A percentile compares a stretch with the other conserved stretches of the same genome.
phyloP scores from a whole-genome alignment of 2,329 filamentous ascomycete species.

The Fusarium sp. region DNA sequence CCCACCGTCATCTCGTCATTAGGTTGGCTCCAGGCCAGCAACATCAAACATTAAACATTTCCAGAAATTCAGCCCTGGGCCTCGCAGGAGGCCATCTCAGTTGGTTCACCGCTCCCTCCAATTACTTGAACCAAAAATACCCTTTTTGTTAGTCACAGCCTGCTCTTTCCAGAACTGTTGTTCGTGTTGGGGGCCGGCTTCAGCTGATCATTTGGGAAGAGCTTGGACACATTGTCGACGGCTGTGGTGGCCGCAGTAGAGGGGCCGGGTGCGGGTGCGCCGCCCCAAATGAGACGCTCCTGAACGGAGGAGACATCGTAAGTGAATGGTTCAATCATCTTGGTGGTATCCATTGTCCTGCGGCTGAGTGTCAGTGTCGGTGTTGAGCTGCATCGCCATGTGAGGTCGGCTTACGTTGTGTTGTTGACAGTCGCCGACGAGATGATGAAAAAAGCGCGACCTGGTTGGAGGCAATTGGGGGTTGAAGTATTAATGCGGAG shows the following conservation, averaged over 20 bases:
- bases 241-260: not conserved
- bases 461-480: not conserved
- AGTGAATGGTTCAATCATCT: constrained; percentile 8
- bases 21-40: not conserved
- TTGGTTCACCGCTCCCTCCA: not conserved
- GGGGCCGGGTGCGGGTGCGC: not conserved
- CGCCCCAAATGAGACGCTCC: constrained; percentile 7
- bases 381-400: not conserved
- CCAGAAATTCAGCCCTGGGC: not conserved
- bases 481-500: not conserved
- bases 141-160: not conserved
- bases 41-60: not conserved
- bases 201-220: not conserved
- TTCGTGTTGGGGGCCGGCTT: not conserved
- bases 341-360: not conserved
- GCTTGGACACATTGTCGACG: not conserved
- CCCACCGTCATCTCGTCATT: not conserved
- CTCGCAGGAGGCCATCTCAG: not conserved
- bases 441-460: not conserved
- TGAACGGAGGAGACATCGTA: constrained; percentile 14
- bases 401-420: not conserved
- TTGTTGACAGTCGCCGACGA: not conserved
- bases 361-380: not conserved
- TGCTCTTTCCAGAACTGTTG: not conserved
- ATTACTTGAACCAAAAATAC: not conserved